These are phyloP conservation scores for Omphalotus olearius DNA, from an alignment of 1,284 basidiomycete genomes.

Conservation along the genomic window DNA sequence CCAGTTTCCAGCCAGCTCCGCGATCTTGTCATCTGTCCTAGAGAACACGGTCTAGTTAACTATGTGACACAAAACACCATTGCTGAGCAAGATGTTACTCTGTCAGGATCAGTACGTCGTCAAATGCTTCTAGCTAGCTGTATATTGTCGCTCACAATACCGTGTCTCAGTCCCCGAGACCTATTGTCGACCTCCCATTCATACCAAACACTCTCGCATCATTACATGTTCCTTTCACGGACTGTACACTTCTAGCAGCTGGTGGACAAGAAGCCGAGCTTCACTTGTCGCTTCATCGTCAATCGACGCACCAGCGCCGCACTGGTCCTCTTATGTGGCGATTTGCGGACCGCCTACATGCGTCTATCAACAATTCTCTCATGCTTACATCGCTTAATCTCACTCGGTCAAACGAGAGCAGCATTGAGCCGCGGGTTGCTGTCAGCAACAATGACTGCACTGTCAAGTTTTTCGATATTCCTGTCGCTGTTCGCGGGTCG, in stretches of 20 bases:
- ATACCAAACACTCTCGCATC: slow-evolving; percentile 68
- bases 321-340: slow-evolving; percentile 45
- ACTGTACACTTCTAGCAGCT: slow-evolving; percentile 68
- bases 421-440: slow-evolving; percentile 66
- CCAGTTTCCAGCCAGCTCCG: slow-evolving; percentile 36
- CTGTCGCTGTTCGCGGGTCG: slow-evolving; percentile 46
- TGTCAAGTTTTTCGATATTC: slow-evolving; percentile 73
- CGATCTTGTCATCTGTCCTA: slow-evolving; percentile 42
- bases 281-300: slow-evolving; percentile 55
- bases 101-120: slow-evolving; percentile 45
- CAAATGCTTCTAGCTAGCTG: slow-evolving; percentile 14
- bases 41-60: slow-evolving; percentile 61
- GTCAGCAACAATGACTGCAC: slow-evolving; percentile 83
- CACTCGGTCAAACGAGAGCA: slow-evolving; percentile 51
- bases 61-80: slow-evolving; percentile 58
- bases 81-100: slow-evolving; percentile 60
- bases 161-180: slow-evolving; percentile 39
- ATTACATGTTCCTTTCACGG: slow-evolving; percentile 47
- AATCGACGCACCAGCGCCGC: slow-evolving; percentile 17
- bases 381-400: slow-evolving; percentile 61
- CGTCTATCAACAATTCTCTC: slow-evolving; percentile 84
- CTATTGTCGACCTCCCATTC: slow-evolving; percentile 54
- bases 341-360: slow-evolving; percentile 48
- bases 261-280: slow-evolving; percentile 83
- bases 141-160: slow-evolving; percentile 9